Evolutionary conservation across 352 stramenopile species (phyloP).

Genomic region (Hyaloperonospora brassicae): DNA sequence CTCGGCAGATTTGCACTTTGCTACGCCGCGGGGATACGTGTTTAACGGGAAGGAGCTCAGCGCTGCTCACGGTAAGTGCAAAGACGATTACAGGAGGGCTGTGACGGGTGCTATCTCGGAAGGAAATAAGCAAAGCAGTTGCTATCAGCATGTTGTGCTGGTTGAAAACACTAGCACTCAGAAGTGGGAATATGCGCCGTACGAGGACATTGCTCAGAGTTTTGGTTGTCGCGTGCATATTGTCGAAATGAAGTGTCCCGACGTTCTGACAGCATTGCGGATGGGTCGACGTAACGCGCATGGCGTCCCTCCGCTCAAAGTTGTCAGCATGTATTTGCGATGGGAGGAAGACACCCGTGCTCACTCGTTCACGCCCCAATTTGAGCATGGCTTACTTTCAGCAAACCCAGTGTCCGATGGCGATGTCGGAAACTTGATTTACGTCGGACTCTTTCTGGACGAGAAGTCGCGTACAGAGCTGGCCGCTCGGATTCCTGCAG

Average conservation of each 20-base stretch:
- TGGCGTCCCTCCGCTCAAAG: constrained; percentile 47
- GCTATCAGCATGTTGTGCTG: constrained; percentile 36
- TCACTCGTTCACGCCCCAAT: constrained; percentile 34
- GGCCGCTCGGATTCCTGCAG: constrained; percentile 19
- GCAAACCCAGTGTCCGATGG: constrained; percentile 48
- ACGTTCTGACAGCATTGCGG: constrained; percentile 37
- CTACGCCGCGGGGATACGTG: constrained; percentile 49
- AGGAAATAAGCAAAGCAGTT: no score
- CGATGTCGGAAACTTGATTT: constrained; percentile 30
- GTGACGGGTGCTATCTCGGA: constrained; percentile 12
- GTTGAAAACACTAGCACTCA: constrained; percentile 74
- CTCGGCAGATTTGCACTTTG: constrained; percentile 65
- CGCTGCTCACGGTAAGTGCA: constrained; percentile 42
- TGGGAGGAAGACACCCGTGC: constrained; percentile 44
- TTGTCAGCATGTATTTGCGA: constrained; percentile 62
- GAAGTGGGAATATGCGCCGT: constrained; percentile 56
- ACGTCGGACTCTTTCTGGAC: constrained; percentile 52
- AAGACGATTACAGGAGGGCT: constrained; percentile 32
- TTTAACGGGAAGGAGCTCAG: constrained; percentile 49
- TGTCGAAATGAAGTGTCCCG: constrained; percentile 49
- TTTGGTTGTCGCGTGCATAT: constrained; percentile 25
- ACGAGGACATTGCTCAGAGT: constrained; percentile 31
- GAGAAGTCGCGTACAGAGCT: constrained; percentile 25
- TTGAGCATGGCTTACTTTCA: constrained; percentile 34
- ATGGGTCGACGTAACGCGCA: constrained; percentile 66